Percentiles rank a stretch among this genome's conserved stretches.
Conservation (phyloP, 2,329 filamentous ascomycete genomes). For the Venturia asperata region DNA sequence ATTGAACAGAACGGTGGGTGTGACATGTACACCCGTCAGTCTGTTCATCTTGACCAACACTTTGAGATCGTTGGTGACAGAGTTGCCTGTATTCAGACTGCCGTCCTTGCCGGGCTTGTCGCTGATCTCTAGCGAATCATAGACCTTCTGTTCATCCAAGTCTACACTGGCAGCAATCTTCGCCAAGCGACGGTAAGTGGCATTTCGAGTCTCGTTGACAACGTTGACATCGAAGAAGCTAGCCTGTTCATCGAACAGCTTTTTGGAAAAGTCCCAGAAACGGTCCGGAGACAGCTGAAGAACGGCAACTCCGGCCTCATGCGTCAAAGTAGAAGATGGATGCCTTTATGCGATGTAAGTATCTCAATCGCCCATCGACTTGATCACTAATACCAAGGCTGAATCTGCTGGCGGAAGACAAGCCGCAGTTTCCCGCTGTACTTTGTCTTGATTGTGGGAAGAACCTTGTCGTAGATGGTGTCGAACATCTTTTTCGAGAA, state of each 20-base stretch:
- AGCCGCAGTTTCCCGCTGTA: constrained; percentile 59
- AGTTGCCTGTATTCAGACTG: constrained; percentile 69
- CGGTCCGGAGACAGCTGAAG: constrained; percentile 59
- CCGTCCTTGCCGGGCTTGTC: constrained; percentile 62
- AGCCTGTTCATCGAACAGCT: constrained; percentile 61
- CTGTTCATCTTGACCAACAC: constrained; percentile 46
- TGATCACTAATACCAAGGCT: constrained; percentile 87
- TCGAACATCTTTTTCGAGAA: constrained; percentile 69
- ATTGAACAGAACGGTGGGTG: constrained; percentile 83
- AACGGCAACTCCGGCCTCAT: constrained; percentile 80
- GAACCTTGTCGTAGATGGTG: constrained; percentile 61
- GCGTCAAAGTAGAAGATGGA: constrained; percentile 41
- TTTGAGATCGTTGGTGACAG: constrained; percentile 36
- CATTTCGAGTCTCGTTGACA: constrained; percentile 76
- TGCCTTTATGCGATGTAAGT: not conserved
- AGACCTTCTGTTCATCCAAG: constrained; percentile 63
- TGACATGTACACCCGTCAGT: constrained; percentile 78
- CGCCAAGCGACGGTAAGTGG: constrained; percentile 73
- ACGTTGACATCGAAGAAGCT: constrained; percentile 80
- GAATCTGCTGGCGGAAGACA: constrained; percentile 84
- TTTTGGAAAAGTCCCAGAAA: constrained; percentile 74
- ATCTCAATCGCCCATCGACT: too few species aligned
- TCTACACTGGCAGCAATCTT: constrained; percentile 64
- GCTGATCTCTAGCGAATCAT: constrained; percentile 59
- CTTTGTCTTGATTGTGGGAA: constrained; percentile 56